phyloP scores from a whole-genome alignment of 2,329 filamentous ascomycete species.

The Ophioceras dolichostomum region DNA sequence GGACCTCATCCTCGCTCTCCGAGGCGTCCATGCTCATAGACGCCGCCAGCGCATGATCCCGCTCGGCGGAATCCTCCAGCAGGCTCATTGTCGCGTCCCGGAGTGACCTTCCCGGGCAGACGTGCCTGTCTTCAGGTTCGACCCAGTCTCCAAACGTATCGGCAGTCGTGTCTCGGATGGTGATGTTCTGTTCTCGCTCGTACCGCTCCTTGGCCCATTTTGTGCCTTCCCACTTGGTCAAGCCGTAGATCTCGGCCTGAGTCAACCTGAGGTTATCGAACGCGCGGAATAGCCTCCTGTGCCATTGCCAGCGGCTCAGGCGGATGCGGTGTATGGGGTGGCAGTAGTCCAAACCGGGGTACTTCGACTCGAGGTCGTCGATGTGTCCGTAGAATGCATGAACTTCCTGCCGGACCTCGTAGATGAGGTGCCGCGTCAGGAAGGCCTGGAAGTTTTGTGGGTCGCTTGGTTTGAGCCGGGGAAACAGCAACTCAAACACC shows the following conservation, averaged over 20 bases:
- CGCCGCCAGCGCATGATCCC: slow-evolving; percentile 26
- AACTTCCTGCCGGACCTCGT: slow-evolving; percentile 69
- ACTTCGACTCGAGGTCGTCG: slow-evolving; percentile 68
- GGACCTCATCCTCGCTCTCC: slow-evolving; percentile 28
- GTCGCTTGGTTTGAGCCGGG: slow-evolving; percentile 53
- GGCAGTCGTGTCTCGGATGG: slow-evolving; percentile 58
- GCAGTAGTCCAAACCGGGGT: slow-evolving; percentile 70
- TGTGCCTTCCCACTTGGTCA: slow-evolving; percentile 76
- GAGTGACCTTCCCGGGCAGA: slow-evolving; percentile 4
- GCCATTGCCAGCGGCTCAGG: slow-evolving; percentile 66
- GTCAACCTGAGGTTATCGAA: slow-evolving; percentile 62
- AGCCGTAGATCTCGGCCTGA: slow-evolving; percentile 51
- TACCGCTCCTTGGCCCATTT: slow-evolving; percentile 73
- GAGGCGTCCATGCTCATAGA: slow-evolving; percentile 5
- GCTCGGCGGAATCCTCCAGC: slow-evolving; percentile 38
- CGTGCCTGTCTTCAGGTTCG: slow-evolving; percentile 26
- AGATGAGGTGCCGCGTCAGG: slow-evolving; percentile 58
- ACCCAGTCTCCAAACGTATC: slow-evolving; percentile 55
- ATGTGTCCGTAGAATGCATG: slow-evolving; percentile 69
- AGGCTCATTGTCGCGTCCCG: slow-evolving; percentile 22
- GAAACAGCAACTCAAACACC: slow-evolving; percentile 64
- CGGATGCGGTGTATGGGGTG: slow-evolving; percentile 62
- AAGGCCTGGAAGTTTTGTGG: slow-evolving; percentile 60
- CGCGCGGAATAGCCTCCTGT: slow-evolving; percentile 62
- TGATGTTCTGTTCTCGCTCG: slow-evolving; percentile 60